phyloP scores from a whole-genome alignment of 2,329 filamentous ascomycete species.

The Xylariaceae sp. region DNA sequence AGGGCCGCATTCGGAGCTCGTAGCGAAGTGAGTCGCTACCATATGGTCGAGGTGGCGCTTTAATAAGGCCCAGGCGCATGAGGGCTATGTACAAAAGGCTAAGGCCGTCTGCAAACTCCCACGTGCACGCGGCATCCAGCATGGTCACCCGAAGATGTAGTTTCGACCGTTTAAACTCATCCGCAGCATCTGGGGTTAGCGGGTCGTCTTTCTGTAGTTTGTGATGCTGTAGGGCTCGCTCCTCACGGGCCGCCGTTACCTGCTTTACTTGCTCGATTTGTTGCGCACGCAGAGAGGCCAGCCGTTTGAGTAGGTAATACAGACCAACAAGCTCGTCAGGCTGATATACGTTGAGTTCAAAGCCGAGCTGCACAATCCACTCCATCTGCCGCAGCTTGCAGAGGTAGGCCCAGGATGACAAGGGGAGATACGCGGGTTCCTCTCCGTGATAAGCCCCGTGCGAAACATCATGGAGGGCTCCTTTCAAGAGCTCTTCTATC shows the following conservation, averaged over 20 bases:
- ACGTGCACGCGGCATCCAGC: slow-evolving; percentile 61
- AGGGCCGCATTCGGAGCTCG: slow-evolving; percentile 83
- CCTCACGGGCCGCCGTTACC: slow-evolving; percentile 42
- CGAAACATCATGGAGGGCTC: slow-evolving; percentile 57
- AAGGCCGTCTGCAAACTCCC: slow-evolving; percentile 52
- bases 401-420: slow-evolving; percentile 85
- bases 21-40: slow-evolving; percentile 66
- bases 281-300: slow-evolving; percentile 62
- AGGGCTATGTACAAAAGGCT: slow-evolving; percentile 64
- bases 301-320: slow-evolving; percentile 84
- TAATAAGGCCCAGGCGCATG: slow-evolving; percentile 53
- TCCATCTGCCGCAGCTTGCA: slow-evolving; percentile 89
- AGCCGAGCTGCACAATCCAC: slow-evolving; percentile 83
- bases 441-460: slow-evolving; percentile 41
- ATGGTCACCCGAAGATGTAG: slow-evolving; percentile 57
- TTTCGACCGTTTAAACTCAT: slow-evolving; percentile 46
- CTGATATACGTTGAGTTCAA: slow-evolving; percentile 88
- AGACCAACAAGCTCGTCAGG: slow-evolving; percentile 78
- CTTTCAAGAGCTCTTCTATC: slow-evolving; percentile 64
- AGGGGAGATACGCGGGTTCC: slow-evolving; percentile 59
- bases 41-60: slow-evolving; percentile 56
- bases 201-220: slow-evolving; percentile 13
- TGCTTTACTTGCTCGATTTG: slow-evolving; percentile 70
- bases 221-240: slow-evolving; percentile 4
- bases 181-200: slow-evolving; percentile 34